Conservation (phyloP, 192 early-diverging fungal genomes). For the Coemansia sp. region DNA sequence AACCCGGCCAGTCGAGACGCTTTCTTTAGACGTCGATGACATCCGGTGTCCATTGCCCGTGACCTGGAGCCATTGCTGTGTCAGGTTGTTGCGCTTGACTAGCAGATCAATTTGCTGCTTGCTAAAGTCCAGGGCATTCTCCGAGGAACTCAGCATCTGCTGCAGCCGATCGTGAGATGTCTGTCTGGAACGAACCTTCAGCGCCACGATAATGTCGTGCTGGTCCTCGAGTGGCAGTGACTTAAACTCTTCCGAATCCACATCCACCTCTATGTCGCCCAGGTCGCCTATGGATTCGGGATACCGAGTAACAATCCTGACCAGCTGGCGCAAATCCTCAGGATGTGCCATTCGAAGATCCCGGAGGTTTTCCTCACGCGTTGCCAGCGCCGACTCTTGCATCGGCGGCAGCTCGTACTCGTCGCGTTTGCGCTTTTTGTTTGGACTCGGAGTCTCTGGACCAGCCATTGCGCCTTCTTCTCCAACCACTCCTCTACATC, state of each 20-base stretch:
- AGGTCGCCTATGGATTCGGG: slow-evolving; percentile 47
- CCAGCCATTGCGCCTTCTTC: slow-evolving; percentile 2
- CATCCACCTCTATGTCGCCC: slow-evolving; percentile 61
- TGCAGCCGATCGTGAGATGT: slow-evolving; percentile 73
- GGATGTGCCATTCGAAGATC: slow-evolving; percentile 53
- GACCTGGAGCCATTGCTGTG: slow-evolving; percentile 69
- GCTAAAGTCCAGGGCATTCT: slow-evolving; percentile 85
- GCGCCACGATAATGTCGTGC: slow-evolving; percentile 90
- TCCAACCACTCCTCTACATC: background rate
- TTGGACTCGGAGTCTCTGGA: slow-evolving; percentile 17
- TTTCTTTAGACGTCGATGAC: slow-evolving; percentile 9
- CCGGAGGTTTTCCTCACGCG: slow-evolving; percentile 31
- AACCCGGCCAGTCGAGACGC: slow-evolving; percentile 61
- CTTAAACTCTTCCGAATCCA: slow-evolving; percentile 79
- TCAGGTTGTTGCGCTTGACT: slow-evolving; percentile 81
- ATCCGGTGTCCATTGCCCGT: slow-evolving; percentile 39
- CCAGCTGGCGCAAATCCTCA: slow-evolving; percentile 45
- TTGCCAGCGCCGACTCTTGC: slow-evolving; percentile 22
- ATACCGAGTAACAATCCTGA: slow-evolving; percentile 28
- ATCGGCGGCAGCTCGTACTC: slow-evolving; percentile 51
- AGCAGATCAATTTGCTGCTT: slow-evolving; percentile 85
- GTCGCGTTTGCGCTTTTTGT: slow-evolving; percentile 57
- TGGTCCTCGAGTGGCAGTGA: slow-evolving; percentile 79
- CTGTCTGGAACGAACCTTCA: slow-evolving; percentile 78
- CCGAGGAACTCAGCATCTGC: slow-evolving; percentile 70